phyloP scores from a whole-genome alignment of 106 monocot genomes.

The Dendrobium officinale region DNA sequence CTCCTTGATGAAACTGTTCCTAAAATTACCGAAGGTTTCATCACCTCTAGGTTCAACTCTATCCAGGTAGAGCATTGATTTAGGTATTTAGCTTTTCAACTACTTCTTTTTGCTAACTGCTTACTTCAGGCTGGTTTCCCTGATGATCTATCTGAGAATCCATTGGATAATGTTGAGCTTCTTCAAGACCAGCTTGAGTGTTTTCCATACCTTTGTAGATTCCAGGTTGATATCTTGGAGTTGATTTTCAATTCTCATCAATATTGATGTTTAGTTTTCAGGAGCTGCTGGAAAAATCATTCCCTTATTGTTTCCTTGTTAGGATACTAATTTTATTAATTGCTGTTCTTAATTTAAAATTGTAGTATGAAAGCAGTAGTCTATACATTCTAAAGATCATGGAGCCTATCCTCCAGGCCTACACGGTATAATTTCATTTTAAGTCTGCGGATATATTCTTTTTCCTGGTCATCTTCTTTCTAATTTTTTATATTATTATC shows the following conservation, averaged over 20 bases:
- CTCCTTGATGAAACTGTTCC: constrained; percentile 92
- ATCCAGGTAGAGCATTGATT: constrained; percentile 56
- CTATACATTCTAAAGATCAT: constrained; percentile 85
- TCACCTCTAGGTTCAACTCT: constrained; percentile 90
- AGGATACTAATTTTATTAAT: not conserved
- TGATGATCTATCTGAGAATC: constrained; percentile 80
- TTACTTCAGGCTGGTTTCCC: constrained; percentile 68
- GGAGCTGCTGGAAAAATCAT: not conserved
- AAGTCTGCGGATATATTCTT: not conserved
- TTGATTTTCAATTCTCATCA: not conserved
- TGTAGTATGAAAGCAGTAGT: constrained; percentile 86
- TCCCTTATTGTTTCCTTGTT: not conserved
- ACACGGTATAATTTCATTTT: constrained; percentile 49
- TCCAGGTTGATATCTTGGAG: constrained; percentile 51
- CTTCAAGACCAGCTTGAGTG: constrained; percentile 96
- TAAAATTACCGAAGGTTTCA: constrained; percentile 94
- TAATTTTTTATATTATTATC: not conserved
- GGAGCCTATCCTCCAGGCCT: constrained; percentile 92
- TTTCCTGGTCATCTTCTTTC: not conserved
- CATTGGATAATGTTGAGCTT: constrained; percentile 93
- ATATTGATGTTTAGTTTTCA: not conserved
- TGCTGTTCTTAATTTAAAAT: constrained; percentile 12
- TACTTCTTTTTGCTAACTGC: constrained; percentile 10
- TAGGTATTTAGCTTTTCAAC: not conserved
- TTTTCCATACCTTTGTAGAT: constrained; percentile 91